Evolutionary conservation across 345 rosid species (phyloP).

Genomic region (Brassica carinata): DNA sequence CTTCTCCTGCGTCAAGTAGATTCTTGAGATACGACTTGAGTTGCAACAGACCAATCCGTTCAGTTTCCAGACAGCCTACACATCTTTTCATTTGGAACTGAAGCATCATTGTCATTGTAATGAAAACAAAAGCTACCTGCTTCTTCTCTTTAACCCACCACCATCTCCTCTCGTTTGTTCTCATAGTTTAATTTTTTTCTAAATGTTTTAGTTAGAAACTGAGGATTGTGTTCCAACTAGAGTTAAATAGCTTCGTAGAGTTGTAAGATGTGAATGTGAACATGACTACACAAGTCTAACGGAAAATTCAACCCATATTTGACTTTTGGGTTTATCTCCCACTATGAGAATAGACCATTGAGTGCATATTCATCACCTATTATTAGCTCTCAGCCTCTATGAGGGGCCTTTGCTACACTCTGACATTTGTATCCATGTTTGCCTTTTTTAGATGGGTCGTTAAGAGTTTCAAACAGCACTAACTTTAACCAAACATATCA

Average conservation of each 20-base stretch:
- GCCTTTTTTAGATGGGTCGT: neutral
- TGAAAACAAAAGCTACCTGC: slow-evolving; percentile 2
- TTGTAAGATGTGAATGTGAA: slow-evolving; percentile 31
- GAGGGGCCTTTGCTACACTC: neutral
- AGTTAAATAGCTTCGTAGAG: neutral
- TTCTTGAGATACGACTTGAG: slow-evolving; percentile 22
- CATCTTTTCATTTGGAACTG: neutral
- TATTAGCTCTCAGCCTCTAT: neutral
- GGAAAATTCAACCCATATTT: slow-evolving; percentile 1
- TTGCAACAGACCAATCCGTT: slow-evolving; percentile 15
- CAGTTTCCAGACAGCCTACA: slow-evolving; percentile 18
- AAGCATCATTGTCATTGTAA: slow-evolving; percentile 23
- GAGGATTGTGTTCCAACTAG: neutral
- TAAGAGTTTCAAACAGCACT: neutral
- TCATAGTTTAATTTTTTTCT: neutral
- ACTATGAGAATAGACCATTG: slow-evolving; percentile 13
- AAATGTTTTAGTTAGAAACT: neutral
- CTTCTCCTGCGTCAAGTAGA: neutral
- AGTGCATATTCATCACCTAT: slow-evolving; percentile 1
- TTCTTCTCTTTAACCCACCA: neutral
- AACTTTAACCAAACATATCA: neutral
- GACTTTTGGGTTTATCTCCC: slow-evolving; percentile 3
- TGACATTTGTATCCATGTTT: neutral
- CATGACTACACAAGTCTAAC: neutral
- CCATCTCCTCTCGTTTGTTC: neutral